Evolutionary conservation across 306 rosid species (phyloP).

Genomic region (Quercus aquifolioides): DNA sequence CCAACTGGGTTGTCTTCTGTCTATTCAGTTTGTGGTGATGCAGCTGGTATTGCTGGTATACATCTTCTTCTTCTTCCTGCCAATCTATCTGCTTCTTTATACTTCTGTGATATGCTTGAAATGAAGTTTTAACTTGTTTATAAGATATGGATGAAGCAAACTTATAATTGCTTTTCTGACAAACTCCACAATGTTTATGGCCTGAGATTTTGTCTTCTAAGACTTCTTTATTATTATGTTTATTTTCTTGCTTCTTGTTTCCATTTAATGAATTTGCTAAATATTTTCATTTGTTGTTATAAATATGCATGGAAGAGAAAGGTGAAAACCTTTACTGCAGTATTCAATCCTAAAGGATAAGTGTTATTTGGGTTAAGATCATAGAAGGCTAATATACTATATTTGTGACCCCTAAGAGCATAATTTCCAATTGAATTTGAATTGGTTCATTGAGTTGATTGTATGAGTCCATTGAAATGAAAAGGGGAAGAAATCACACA

Average conservation of each 20-base stretch:
- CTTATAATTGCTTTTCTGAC: neutral
- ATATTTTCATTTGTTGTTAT: neutral
- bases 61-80: neutral
- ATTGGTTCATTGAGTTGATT: neutral
- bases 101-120: neutral
- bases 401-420: neutral
- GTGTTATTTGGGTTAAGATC: neutral
- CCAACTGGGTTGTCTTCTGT: conserved; percentile 25
- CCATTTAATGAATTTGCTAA: neutral
- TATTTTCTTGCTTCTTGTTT: neutral
- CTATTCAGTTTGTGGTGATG: conserved; percentile 20
- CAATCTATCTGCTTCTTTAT: neutral
- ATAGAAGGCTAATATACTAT: neutral
- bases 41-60: conserved; percentile 44
- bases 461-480: neutral
- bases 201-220: neutral
- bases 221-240: neutral
- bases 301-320: neutral
- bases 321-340: neutral
- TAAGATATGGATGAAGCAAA: neutral
- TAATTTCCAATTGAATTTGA: neutral
- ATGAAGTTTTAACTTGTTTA: neutral
- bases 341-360: neutral
- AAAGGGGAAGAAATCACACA: neutral
- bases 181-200: neutral